Base-by-base conservation (phyloP, 2,329 filamentous ascomycete species). In the Fusarium nisikadoi region DNA sequence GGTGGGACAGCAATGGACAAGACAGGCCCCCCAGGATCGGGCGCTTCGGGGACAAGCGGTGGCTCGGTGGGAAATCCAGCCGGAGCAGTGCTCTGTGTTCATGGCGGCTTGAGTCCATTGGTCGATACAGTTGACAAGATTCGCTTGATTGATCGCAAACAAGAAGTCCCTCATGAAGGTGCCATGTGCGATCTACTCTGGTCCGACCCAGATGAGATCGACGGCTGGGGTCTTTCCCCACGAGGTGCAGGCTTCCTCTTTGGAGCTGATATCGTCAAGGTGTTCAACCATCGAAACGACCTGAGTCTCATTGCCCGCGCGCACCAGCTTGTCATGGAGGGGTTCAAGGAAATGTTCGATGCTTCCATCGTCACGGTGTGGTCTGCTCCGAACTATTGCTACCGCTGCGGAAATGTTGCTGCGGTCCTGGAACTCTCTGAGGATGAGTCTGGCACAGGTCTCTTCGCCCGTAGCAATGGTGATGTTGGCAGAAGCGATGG, bases 341-440 rank as follows among this genome's bases (percentile, higher is more conserved):
- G 96, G 1, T 99, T 98, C 83, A 98, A 98, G 84, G 96, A 98
- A 81, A 98, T 98, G 95, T 99, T 98, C 79, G 94, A 97, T 79
- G 92, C 91, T 19, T 94, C 91, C 52, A 98, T 99, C 72, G 96
- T 98, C 45, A 99, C 96, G 0, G 96, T 99, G n/a, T 99, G 96
- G 95, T 97, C 93, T 2, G 95, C 95, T 14, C 95, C 95, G 2
- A 98, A 98, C 81, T 98, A 98, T 85, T 98, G 95, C 84, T 98
- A 98, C 83, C 90, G 94, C 71, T 98, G 95, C 79, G 95, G 95
- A 60, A 98, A 98, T 77, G 95, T 99, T 17, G 96, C 96, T 2
- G 95, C 96, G 1, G 95, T 99, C 65, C 85, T 99, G 60, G 96
- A 99, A 83, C 86, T 99, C 8, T 93, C 92, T 33, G 96, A 98